Conservation (phyloP, 371 early-diverging fungal species). For the Mycotypha africana region DNA sequence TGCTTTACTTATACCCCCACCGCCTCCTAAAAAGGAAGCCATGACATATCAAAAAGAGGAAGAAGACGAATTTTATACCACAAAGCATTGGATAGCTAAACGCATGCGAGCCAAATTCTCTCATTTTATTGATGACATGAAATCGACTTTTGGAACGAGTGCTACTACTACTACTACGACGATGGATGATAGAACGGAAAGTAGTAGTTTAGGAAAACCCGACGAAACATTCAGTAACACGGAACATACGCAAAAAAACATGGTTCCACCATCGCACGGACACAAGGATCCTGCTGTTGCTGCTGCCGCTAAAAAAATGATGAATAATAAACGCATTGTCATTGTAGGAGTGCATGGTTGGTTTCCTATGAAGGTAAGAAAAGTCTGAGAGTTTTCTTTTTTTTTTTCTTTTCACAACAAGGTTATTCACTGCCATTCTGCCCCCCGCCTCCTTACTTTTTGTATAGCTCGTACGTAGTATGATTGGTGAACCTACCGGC, state of each 20-base stretch:
- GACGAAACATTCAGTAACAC: too few relatives aligned
- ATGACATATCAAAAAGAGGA: conserved; percentile 6
- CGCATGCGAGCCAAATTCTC: conserved; percentile 19
- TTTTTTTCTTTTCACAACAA: too few relatives aligned
- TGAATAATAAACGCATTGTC: conserved; percentile 24
- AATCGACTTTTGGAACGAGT: conserved; percentile 5
- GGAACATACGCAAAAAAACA: too few relatives aligned
- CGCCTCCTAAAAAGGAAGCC: conserved; percentile 4
- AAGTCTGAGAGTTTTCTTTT: background rate
- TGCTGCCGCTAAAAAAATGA: background rate
- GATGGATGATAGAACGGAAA: too few relatives aligned
- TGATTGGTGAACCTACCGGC: conserved; percentile 91
- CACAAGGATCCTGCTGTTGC: too few relatives aligned
- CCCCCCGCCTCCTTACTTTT: background rate
- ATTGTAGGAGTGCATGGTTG: conserved; percentile 86
- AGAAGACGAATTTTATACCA: too few relatives aligned
- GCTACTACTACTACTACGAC: too few relatives aligned
- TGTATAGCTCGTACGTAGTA: conserved; percentile 53
- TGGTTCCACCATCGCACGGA: too few relatives aligned
- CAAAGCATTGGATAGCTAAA: conserved; percentile 16
- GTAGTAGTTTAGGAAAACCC: too few relatives aligned
- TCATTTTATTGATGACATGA: conserved; percentile 28
- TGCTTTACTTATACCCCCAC: conserved; percentile 6
- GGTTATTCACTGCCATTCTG: too few relatives aligned
- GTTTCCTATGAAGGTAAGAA: conserved; percentile 63